A percentile compares a stretch with the other conserved stretches of the same genome.
phyloP scores from a whole-genome alignment of 2,329 filamentous ascomycete species.

The Pseudogymnoascus sp. region DNA sequence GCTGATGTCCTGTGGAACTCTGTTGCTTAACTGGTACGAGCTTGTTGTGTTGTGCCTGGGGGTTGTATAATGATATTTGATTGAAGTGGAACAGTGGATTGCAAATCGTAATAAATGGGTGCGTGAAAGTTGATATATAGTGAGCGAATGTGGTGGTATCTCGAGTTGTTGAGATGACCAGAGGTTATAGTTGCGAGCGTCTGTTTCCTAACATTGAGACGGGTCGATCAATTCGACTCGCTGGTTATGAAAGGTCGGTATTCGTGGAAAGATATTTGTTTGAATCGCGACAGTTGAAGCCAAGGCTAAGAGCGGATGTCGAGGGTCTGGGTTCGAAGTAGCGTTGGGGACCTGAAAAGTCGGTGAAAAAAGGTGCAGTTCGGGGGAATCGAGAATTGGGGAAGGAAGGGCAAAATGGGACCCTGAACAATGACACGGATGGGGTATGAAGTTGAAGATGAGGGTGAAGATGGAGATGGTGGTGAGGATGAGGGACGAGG shows the following conservation, averaged over 20 bases:
- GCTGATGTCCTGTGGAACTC: background rate
- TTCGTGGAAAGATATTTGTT: background rate
- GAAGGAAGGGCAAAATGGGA: background rate
- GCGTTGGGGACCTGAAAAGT: constrained; percentile 3
- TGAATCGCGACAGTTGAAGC: background rate
- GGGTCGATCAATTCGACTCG: background rate
- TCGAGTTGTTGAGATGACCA: background rate
- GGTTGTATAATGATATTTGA: constrained; percentile 6
- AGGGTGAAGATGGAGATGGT: background rate
- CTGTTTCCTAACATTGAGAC: background rate
- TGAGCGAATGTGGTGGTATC: constrained; percentile 6
- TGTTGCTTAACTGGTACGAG: background rate
- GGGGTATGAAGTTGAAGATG: background rate
- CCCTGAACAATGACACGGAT: constrained; percentile 2
- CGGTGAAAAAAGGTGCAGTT: background rate
- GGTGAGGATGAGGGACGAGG: background rate
- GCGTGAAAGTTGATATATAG: background rate
- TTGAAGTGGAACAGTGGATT: constrained; percentile 5
- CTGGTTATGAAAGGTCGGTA: background rate
- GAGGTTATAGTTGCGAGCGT: background rate
- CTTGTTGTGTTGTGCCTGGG: constrained; percentile 1
- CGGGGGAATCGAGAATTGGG: background rate
- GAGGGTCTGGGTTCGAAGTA: constrained; percentile 8
- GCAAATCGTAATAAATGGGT: constrained; percentile 5
- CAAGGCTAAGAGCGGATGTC: background rate